Evolutionary conservation across 1,284 basidiomycete species (phyloP).

Genomic region (Boletus mariae): DNA sequence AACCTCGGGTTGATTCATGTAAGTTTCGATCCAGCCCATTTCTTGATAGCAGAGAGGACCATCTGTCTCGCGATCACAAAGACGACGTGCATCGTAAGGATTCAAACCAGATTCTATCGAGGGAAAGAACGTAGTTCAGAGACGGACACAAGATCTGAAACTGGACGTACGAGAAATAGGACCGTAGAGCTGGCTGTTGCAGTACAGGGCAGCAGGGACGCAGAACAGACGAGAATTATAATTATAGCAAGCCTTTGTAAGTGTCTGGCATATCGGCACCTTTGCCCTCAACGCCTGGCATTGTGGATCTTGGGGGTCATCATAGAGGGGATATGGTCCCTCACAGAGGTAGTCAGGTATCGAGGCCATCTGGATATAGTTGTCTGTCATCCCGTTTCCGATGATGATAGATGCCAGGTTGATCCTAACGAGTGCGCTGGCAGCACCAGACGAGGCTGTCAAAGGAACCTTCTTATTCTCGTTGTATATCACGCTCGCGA

Average conservation of each 20-base stretch:
- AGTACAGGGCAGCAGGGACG: conserved; percentile 60
- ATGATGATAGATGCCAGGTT: conserved; percentile 79
- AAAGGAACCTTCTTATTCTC: conserved; percentile 60
- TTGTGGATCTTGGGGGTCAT: conserved; percentile 64
- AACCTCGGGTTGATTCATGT: conserved; percentile 55
- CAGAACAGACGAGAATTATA: conserved; percentile 58
- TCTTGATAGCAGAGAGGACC: conserved; percentile 57
- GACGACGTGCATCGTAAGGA: conserved; percentile 81
- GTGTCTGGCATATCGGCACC: conserved; percentile 66
- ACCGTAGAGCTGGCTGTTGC: conserved; percentile 53
- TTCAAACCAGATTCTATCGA: conserved; percentile 60
- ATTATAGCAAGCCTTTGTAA: conserved; percentile 63
- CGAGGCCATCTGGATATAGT: conserved; percentile 68
- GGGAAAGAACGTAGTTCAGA: background rate
- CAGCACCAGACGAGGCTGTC: conserved; percentile 2
- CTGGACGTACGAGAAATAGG: conserved; percentile 56
- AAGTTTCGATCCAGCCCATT: conserved; percentile 65
- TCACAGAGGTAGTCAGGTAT: conserved; percentile 82
- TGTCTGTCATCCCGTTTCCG: conserved; percentile 81
- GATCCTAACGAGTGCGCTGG: conserved; percentile 50
- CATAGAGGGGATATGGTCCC: conserved; percentile 70
- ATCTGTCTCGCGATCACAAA: conserved; percentile 68
- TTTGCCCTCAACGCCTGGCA: conserved; percentile 63
- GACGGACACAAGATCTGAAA: background rate
- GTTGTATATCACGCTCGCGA: conserved; percentile 72